Percentiles rank a stretch among this genome's conserved stretches.
phyloP scores from a whole-genome alignment of 805 yeast species.

The Schwanniomyces polymorphus region DNA sequence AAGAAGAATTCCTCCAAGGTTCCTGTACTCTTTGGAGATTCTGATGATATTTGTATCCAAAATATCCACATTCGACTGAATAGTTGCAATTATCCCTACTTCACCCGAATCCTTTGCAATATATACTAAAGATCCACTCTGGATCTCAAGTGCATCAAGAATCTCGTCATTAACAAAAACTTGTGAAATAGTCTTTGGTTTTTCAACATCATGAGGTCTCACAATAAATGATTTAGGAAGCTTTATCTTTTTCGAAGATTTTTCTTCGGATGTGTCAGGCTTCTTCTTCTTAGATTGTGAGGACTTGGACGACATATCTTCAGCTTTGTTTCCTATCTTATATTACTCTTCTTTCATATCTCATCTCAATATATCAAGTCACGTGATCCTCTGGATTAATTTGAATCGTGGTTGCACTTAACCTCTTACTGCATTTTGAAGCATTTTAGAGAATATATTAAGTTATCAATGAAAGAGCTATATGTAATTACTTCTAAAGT shows the following conservation, averaged over 20 bases:
- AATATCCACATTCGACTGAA: constrained; percentile 32
- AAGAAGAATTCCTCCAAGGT: constrained; percentile 41
- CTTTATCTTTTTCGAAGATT: constrained; percentile 32
- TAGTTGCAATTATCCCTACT: constrained; percentile 46
- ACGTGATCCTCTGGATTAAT: background rate
- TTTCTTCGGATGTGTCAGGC: constrained; percentile 16
- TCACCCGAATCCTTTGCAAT: constrained; percentile 43
- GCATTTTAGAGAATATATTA: too few species aligned
- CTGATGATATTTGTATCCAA: constrained; percentile 28
- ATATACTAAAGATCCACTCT: constrained; percentile 45
- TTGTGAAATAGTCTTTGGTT: constrained; percentile 33
- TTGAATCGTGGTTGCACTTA: too few species aligned
- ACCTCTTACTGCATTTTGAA: too few species aligned
- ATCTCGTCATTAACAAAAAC: constrained; percentile 44
- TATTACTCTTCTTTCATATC: background rate
- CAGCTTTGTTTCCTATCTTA: background rate
- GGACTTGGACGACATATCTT: constrained; percentile 20
- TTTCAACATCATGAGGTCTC: constrained; percentile 26
- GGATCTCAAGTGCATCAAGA: constrained; percentile 47
- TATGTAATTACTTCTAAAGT: too few species aligned
- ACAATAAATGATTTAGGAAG: constrained; percentile 42
- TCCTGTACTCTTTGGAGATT: constrained; percentile 25
- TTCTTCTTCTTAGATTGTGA: constrained; percentile 19
- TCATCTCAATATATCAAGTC: background rate
- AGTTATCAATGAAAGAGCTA: too few species aligned